phyloP scores from a whole-genome alignment of 176 grass and related monocot genomes.

The Triticum monococcum region DNA sequence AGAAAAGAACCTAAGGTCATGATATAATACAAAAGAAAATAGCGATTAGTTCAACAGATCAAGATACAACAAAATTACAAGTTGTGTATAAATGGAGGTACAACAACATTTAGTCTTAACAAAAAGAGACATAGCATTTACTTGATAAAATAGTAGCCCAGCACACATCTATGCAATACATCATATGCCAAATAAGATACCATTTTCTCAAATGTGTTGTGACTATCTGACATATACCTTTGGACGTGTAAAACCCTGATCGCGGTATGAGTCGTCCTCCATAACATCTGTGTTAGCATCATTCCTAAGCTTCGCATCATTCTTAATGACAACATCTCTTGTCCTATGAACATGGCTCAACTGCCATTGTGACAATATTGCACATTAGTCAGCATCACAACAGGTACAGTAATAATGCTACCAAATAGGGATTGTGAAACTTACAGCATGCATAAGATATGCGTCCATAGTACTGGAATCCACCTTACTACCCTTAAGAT shows the following conservation, averaged over 20 bases:
- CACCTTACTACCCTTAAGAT: constrained; percentile 67
- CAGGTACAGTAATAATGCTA: constrained; percentile 12
- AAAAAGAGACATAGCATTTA: background rate
- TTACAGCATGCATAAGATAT: constrained; percentile 93
- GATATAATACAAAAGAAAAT: constrained; percentile 33
- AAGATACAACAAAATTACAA: constrained; percentile 24
- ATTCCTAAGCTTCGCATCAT: constrained; percentile 75
- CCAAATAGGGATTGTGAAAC: constrained; percentile 34
- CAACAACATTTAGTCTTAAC: background rate
- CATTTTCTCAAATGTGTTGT: background rate
- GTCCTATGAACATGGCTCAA: constrained; percentile 90
- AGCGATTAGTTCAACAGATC: constrained; percentile 8
- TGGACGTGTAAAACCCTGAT: constrained; percentile 96
- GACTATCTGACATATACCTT: constrained; percentile 58
- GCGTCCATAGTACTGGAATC: constrained; percentile 92
- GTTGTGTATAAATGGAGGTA: background rate
- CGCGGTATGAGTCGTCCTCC: constrained; percentile 58
- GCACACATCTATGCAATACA: background rate
- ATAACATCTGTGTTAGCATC: constrained; percentile 54
- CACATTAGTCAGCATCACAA: constrained; percentile 32
- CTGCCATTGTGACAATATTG: constrained; percentile 48
- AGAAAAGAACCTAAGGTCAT: constrained; percentile 69
- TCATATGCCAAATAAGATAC: background rate
- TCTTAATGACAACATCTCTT: constrained; percentile 81
- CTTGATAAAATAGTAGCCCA: constrained; percentile 5